Evolutionary conservation across 129 eudicot genomes (phyloP).

Genomic region (Arctium minus): DNA sequence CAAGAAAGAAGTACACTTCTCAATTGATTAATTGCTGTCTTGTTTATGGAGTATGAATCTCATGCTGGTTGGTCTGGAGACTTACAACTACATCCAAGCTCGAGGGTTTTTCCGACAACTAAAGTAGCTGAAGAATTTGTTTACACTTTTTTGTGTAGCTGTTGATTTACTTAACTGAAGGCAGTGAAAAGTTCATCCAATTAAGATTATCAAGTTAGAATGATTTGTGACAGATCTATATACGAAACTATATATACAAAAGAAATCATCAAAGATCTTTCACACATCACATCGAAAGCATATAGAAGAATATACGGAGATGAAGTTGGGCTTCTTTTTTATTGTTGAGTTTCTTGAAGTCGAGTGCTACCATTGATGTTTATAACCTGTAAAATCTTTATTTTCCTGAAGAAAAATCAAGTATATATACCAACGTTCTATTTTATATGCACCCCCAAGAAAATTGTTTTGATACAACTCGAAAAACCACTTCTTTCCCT

Average conservation of each 20-base stretch:
- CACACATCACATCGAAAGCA: neutral
- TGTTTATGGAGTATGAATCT: neutral
- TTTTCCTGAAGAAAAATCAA: neutral
- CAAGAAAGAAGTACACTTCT: neutral
- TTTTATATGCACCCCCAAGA: too few species aligned
- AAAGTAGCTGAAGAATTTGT: neutral
- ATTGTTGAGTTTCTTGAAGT: neutral
- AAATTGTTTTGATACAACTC: too few species aligned
- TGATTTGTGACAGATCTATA: neutral
- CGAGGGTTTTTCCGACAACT: neutral
- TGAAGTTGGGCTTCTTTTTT: too few species aligned
- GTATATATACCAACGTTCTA: neutral
- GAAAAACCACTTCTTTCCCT: neutral
- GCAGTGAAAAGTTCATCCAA: too few species aligned
- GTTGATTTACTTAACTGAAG: too few species aligned
- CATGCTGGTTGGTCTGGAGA: neutral
- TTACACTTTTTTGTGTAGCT: neutral
- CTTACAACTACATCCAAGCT: neutral
- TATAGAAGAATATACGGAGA: neutral
- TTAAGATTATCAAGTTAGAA: too few species aligned
- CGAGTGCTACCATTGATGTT: neutral
- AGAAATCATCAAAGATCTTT: neutral
- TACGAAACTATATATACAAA: neutral
- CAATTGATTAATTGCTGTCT: neutral
- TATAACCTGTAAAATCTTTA: neutral